Conservation (phyloP, 129 eudicot species). For the Ambrosia artemisiifolia region DNA sequence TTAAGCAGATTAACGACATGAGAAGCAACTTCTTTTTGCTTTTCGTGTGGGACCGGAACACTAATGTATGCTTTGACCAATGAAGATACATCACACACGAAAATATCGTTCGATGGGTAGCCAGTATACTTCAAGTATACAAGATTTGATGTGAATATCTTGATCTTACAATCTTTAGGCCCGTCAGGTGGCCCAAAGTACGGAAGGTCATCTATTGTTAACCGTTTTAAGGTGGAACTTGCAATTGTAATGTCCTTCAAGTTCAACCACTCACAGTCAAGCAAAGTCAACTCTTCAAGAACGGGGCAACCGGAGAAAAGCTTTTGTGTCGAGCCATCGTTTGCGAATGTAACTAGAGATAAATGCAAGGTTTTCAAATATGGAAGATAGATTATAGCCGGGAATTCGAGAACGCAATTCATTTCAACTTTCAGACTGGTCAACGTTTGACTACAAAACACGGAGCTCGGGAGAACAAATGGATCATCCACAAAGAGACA, state of each 20-base stretch:
- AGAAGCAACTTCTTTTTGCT: slow-evolving; percentile 37
- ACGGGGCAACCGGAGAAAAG: slow-evolving; percentile 56
- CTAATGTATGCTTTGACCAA: slow-evolving; percentile 43
- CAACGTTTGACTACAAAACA: slow-evolving; percentile 41
- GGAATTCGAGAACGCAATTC: slow-evolving; percentile 56
- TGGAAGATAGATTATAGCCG: slow-evolving; percentile 44
- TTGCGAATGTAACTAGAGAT: slow-evolving; percentile 42
- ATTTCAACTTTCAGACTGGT: slow-evolving; percentile 48
- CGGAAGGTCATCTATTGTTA: slow-evolving; percentile 64
- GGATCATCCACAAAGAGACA: slow-evolving; percentile 66
- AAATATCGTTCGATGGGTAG: slow-evolving; percentile 43
- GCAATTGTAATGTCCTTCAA: slow-evolving; percentile 40
- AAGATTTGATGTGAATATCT: slow-evolving; percentile 49
- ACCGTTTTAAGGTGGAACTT: slow-evolving; percentile 43
- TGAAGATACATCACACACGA: slow-evolving; percentile 31
- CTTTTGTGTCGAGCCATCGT: slow-evolving; percentile 43
- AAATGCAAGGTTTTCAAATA: slow-evolving; percentile 50
- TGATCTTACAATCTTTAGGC: slow-evolving; percentile 42
- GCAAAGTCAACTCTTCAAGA: slow-evolving; percentile 64
- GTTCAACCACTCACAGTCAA: slow-evolving; percentile 70
- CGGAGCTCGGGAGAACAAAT: slow-evolving; percentile 41
- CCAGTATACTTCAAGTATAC: slow-evolving; percentile 45
- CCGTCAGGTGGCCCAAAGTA: slow-evolving; percentile 48
- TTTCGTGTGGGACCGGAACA: slow-evolving; percentile 36
- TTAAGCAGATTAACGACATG: slow-evolving; percentile 44